These are phyloP conservation scores for Phymatotrichopsis omnivora DNA, from an alignment of 2,329 filamentous ascomycete genomes.

Conservation along the genomic window DNA sequence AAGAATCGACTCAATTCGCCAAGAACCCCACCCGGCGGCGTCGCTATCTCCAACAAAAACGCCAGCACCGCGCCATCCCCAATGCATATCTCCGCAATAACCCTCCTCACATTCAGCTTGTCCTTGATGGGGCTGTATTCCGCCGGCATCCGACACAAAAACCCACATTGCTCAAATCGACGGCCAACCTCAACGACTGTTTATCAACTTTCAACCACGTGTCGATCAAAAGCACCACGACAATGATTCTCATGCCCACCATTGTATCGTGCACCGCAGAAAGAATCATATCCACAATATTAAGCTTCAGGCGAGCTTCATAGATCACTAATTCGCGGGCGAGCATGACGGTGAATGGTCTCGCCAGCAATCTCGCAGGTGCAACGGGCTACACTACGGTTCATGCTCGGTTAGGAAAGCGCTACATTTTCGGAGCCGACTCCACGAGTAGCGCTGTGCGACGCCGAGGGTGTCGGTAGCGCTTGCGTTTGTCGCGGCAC, in stretches of 20 bases:
- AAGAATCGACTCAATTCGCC: slow-evolving; percentile 15
- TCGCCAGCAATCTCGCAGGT: background rate
- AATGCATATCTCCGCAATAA: background rate
- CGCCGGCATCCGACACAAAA: slow-evolving; percentile 5
- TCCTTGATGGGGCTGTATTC: background rate
- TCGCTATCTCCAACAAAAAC: slow-evolving; percentile 13
- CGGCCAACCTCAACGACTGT: slow-evolving; percentile 9
- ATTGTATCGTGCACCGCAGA: slow-evolving; percentile 1
- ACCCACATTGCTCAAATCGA: slow-evolving; percentile 7
- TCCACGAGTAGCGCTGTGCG: background rate
- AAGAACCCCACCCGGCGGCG: slow-evolving; percentile 14
- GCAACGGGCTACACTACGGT: background rate
- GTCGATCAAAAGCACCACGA: background rate
- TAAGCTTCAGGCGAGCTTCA: background rate
- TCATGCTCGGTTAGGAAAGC: background rate
- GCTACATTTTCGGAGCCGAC: background rate
- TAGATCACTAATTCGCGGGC: background rate
- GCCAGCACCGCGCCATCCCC: background rate
- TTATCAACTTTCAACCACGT: slow-evolving; percentile 1
- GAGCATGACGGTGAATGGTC: background rate
- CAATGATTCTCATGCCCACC: background rate
- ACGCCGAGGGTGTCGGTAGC: too few relatives aligned
- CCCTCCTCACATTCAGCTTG: slow-evolving; percentile 12
- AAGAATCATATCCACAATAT: background rate
- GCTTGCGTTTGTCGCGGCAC: too few relatives aligned